Conservation (phyloP, 1,284 basidiomycete species). For the Puccinia novopanici region DNA sequence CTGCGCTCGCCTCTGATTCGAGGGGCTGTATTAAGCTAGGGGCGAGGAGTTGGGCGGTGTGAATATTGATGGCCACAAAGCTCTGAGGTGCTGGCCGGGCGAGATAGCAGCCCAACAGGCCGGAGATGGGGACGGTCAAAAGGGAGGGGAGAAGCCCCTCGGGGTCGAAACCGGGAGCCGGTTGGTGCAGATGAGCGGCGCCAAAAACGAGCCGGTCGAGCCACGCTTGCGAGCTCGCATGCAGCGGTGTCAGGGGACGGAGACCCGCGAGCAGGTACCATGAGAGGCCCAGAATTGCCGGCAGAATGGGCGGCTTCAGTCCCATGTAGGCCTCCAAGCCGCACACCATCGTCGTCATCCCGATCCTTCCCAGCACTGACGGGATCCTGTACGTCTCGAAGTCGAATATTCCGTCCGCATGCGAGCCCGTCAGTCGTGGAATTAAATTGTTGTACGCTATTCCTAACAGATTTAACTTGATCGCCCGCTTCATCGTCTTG, state of each 20-base stretch:
- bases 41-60: no score
- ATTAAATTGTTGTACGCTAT: slow-evolving; percentile 38
- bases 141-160: slow-evolving; percentile 42
- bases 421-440: slow-evolving; percentile 13
- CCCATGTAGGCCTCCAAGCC: neutral
- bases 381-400: slow-evolving; percentile 37
- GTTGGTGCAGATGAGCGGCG: slow-evolving; percentile 22
- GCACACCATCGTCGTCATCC: slow-evolving; percentile 15
- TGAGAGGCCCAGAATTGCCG: neutral
- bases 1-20: no score
- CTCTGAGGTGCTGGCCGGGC: no score
- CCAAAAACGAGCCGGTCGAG: slow-evolving; percentile 30
- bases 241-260: slow-evolving; percentile 16
- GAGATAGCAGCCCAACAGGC: slow-evolving; percentile 31
- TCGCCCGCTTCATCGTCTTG: neutral
- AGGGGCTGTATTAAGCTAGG: no score
- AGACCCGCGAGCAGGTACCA: slow-evolving; percentile 15
- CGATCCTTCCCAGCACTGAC: slow-evolving; percentile 34
- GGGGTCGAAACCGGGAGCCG: slow-evolving; percentile 20
- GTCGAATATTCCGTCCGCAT: neutral
- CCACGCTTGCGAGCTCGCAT: slow-evolving; percentile 4
- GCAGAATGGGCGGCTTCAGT: slow-evolving; percentile 12
- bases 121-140: slow-evolving; percentile 32
- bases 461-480: slow-evolving; percentile 31
- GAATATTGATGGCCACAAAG: no score